Base-by-base conservation (phyloP, 768 basidiomycete species). In the Lactarius deliciosus region DNA sequence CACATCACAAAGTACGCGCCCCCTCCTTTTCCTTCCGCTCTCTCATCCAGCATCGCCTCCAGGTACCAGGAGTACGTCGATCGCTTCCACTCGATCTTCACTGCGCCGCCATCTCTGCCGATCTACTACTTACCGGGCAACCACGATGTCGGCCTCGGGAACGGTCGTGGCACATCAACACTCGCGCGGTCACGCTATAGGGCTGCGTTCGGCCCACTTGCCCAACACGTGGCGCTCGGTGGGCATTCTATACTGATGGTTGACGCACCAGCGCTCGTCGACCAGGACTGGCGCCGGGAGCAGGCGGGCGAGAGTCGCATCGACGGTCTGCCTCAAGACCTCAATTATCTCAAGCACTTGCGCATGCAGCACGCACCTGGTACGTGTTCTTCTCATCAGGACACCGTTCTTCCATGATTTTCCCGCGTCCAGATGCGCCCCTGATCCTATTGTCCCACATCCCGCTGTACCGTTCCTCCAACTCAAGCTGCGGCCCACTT, bases 71-170 rank as follows among this genome's bases (percentile, higher is more conserved):
- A 74, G 5, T 95, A 95, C 72, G 84, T 81, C 65, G 73, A 73
- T 25, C 83, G 89, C 57, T 97, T 93, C 79, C 81, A 79, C 64
- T 78, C 78, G 55, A 93, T 94, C 40, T 96, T 96, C 77, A 76
- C 79, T 25, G 75, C 82, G 7, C 70, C 79, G 11, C 69, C 75
- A 8, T 70, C 72, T 20, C 78, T 84, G 3, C 87, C 89, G 0
- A 78, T 81, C 65, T 89, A 87, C 75, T 90, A 86, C 73, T 81
- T 96, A 34, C 89, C 94, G 3, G 96, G 96, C 7, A 98, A 98
- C 74, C 94, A 95, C 73, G 96, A 98, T 72, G 81, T 90, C 40
- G 92, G 91, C 30, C 73, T 80, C 18, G 77, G 78, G 15, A 63
- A 70, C 20, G 66, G 71, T 6, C 18, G 62, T 20, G 64, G 64